These are phyloP conservation scores for Parachaetomium inaequale DNA, from an alignment of 495 filamentous ascomycete genomes.

Conservation along the genomic window DNA sequence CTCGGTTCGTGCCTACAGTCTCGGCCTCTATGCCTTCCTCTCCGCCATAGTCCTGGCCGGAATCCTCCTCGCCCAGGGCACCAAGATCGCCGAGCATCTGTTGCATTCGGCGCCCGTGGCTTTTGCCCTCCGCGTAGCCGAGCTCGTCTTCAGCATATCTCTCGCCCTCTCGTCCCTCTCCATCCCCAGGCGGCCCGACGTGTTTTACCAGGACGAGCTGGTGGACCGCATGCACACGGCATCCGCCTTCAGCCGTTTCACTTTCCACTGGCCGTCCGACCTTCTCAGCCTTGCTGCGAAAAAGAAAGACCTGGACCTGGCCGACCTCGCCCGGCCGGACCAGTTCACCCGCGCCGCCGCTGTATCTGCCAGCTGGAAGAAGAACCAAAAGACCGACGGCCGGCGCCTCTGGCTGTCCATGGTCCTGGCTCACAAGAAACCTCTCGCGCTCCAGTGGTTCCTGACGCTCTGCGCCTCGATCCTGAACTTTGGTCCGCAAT, in stretches of 20 bases:
- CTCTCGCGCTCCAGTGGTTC: conserved; percentile 52
- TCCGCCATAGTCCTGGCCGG: conserved; percentile 41
- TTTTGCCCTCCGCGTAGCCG: conserved; percentile 38
- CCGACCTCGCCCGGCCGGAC: conserved; percentile 57
- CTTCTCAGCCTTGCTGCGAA: conserved; percentile 52
- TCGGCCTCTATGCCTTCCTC: conserved; percentile 45
- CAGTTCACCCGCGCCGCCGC: conserved; percentile 46
- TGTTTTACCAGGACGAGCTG: conserved; percentile 53
- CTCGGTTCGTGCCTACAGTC: conserved; percentile 44
- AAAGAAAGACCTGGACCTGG: conserved; percentile 56
- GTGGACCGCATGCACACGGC: conserved; percentile 64
- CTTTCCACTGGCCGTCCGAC: conserved; percentile 57
- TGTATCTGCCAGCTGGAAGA: conserved; percentile 50
- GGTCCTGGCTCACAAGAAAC: conserved; percentile 50
- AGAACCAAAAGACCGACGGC: conserved; percentile 34
- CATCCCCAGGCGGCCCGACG: conserved; percentile 65
- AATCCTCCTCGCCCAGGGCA: conserved; percentile 40
- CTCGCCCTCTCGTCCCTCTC: conserved; percentile 41
- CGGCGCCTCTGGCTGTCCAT: conserved; percentile 61
- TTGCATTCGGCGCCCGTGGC: conserved; percentile 23
- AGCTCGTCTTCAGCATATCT: conserved; percentile 36
- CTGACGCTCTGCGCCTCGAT: conserved; percentile 53
- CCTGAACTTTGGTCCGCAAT: conserved; percentile 65
- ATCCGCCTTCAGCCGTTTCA: conserved; percentile 59
- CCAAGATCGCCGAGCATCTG: conserved; percentile 30